Evolutionary conservation across 805 yeast species (phyloP), one percentile per base, ranked within the genome.

Genomic region (Debaryomyces castellii): DNA sequence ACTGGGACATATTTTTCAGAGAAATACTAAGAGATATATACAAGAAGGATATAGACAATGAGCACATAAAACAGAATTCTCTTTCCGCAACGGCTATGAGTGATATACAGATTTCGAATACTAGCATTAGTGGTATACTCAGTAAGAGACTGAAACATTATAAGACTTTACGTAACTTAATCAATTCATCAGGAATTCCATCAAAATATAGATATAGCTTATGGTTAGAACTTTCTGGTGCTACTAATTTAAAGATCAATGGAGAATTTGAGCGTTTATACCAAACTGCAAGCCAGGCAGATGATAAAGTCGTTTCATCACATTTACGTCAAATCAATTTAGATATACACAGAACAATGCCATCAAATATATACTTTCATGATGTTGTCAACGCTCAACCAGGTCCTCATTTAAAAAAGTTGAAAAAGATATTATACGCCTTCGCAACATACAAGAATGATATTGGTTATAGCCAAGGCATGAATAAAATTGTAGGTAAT

Each of bases 401-500:
- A 9, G 84, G 85, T 0, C 82, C 83, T 1, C 82, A 81, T n/a
- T 71, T 73, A 32, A 62, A 58, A 32, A 76, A 73, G 44, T 55
- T 80, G 24, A 64, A 76, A 35, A 62, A 77, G 12, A 71, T 81
- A 5, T 59, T 80, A 40, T 69, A 73, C 32, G 83, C 83, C 0
- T 79, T 74, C 51, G 71, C 74, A 16, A 64, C 71, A 5, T 69
- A 77, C 48, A 70, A 71, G 47, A 75, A 78, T 0, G 64, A 64
- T 0, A 64, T 79, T 36, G 85, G 85, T 0, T 80, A 80, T 55
- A 75, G 80, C 43, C 85, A 80, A 52, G 85, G 85, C 1, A 74
- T 80, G 85, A 80, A 80, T 54, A 73, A 79, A 51, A 74, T 80
- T n/a, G 76, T 74, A 9, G 85, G 81, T 0, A 76, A 74, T 39